Evolutionary conservation across 2,329 filamentous ascomycete species (phyloP), one percentile per base, ranked within the genome.

Genomic region (Aspergillus versicolor): DNA sequence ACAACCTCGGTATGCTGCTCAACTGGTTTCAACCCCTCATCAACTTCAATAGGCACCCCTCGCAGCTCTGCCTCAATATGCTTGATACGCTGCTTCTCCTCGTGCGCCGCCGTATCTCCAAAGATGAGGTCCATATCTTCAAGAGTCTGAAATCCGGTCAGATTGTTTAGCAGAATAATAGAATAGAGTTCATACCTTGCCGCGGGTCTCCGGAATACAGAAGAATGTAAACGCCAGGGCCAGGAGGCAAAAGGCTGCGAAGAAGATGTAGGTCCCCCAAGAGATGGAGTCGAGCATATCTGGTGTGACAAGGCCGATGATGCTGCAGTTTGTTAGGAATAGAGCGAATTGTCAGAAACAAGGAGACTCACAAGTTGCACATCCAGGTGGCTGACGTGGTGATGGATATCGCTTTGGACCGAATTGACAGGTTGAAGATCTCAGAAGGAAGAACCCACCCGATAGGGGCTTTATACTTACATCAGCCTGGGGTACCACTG

Each of bases 111-210:
- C 1, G 67, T 74, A 48, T 77, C 75, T 3, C 73, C 72, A 54
- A 78, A 78, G 34, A 77, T 74, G 38, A 74, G 73, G 44, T 84
- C 82, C 76, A 85, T 83, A 58, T 85, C 78, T 66, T 85, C 82
- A 12, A 86, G 75, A 5, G 78, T 84, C 63, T 73, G 12, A 4
- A 34, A 50, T 41, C 27, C 3, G 1, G 11, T 51, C 37, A 22
- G 15, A 11, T 15, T 27, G 37, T 9, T 59, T 46, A 58, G 52
- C 24, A 48, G 12, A 13, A 22, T 9, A 12, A 24, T 19, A 37
- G 8, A 51, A 17, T 27, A 55, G 21, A 21, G 21, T 21, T 21
- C 59, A 15, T 60, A 73, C 70, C 65, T 74, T 74, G 52, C 70
- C 71, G 19, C 68, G 63, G 4, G 72, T 74, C 45, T 74, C 72